Percentiles rank a stretch among this genome's conserved stretches.
These are phyloP conservation scores for Kwoniella mangroviensis DNA, from an alignment of 768 basidiomycete species.

Conservation along the genomic window DNA sequence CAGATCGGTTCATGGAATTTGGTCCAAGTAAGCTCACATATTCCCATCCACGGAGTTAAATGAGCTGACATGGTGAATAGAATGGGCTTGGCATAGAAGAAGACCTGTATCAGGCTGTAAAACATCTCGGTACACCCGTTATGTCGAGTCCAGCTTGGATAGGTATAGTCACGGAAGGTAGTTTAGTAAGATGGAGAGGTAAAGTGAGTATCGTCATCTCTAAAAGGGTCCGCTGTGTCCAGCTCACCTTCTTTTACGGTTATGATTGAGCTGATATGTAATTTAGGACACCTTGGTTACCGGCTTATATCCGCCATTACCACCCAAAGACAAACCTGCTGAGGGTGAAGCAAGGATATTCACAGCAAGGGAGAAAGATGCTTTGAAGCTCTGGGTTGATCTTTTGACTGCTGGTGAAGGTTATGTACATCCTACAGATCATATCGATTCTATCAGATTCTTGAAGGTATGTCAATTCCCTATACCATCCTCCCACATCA, in stretches of 20 bases:
- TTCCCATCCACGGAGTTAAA: constrained; percentile 55
- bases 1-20: constrained; percentile 63
- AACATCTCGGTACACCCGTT: constrained; percentile 42
- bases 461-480: constrained; percentile 30
- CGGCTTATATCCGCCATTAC: constrained; percentile 38
- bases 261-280: not conserved
- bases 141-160: constrained; percentile 49
- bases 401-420: constrained; percentile 42
- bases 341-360: constrained; percentile 20
- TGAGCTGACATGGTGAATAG: constrained; percentile 57
- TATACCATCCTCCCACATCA: too few species aligned
- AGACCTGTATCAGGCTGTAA: constrained; percentile 65
- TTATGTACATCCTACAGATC: constrained; percentile 30
- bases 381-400: constrained; percentile 33
- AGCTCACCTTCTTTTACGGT: not conserved
- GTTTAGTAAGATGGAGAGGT: constrained; percentile 42
- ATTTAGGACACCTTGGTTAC: constrained; percentile 35
- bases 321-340: constrained; percentile 8
- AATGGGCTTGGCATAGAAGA: constrained; percentile 75
- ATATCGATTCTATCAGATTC: constrained; percentile 38
- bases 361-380: constrained; percentile 24
- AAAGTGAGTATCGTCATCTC: constrained; percentile 11
- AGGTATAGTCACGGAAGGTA: constrained; percentile 46
- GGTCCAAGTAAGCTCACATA: constrained; percentile 63
- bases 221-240: not conserved